phyloP scores from a whole-genome alignment of 2,329 filamentous ascomycete species.

The Rhinocladiella similis region DNA sequence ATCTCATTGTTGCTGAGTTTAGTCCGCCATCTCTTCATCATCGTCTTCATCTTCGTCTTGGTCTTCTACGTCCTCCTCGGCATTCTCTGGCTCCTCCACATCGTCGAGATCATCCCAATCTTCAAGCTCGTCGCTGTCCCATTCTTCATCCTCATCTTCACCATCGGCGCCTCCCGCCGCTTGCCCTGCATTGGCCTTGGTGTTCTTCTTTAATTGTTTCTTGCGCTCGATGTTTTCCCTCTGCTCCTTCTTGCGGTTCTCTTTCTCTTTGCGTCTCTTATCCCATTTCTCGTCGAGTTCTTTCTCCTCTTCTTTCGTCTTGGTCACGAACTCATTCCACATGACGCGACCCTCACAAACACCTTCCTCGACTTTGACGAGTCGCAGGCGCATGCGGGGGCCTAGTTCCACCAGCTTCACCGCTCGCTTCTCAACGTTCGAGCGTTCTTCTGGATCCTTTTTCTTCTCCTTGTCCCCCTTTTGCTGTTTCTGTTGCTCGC shows the following conservation, averaged over 20 bases:
- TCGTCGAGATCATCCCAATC: slow-evolving; percentile 34
- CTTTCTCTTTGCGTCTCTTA: slow-evolving; percentile 74
- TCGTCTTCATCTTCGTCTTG: slow-evolving; percentile 39
- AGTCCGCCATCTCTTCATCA: slow-evolving; percentile 46
- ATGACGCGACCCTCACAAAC: slow-evolving; percentile 85
- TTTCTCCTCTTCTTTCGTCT: slow-evolving; percentile 74
- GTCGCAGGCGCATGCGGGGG: slow-evolving; percentile 80
- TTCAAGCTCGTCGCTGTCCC: slow-evolving; percentile 48
- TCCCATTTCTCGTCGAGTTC: slow-evolving; percentile 83
- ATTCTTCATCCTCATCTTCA: slow-evolving; percentile 54
- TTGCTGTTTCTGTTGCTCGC: slow-evolving; percentile 47
- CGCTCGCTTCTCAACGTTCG: slow-evolving; percentile 73
- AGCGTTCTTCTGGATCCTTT: slow-evolving; percentile 47
- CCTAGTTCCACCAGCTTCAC: slow-evolving; percentile 92
- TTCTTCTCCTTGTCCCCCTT: slow-evolving; percentile 38
- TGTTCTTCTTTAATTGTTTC: slow-evolving; percentile 61
- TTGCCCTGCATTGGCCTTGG: slow-evolving; percentile 41
- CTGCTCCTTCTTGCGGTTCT: slow-evolving; percentile 76
- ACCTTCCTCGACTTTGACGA: slow-evolving; percentile 96
- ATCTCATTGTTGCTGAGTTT: slow-evolving; percentile 14
- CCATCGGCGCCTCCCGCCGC: slow-evolving; percentile 51
- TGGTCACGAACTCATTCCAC: slow-evolving; percentile 96
- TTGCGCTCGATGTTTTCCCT: slow-evolving; percentile 90
- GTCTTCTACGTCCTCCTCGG: slow-evolving; percentile 27
- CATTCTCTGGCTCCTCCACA: slow-evolving; percentile 28